These are phyloP conservation scores for Passiflora organensis DNA, from an alignment of 345 rosid genomes.

Conservation along the genomic window DNA sequence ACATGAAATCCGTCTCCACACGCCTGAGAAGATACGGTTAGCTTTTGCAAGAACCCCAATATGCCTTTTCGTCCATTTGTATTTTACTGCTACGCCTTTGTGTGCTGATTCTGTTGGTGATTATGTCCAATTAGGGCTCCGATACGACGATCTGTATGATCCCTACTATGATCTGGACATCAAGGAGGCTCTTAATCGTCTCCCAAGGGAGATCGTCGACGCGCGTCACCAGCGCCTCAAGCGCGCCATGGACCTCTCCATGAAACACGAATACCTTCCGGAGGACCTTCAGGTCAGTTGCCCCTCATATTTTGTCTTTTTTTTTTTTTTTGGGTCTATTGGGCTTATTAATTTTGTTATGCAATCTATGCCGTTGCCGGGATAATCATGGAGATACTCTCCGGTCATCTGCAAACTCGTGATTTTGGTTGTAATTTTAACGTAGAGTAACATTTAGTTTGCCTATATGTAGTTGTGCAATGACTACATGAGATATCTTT, in stretches of 20 bases:
- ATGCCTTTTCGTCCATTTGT: background rate
- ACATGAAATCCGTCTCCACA: slow-evolving; percentile 58
- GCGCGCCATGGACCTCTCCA: slow-evolving; percentile 97
- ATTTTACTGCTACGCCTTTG: no score
- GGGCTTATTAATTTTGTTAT: no score
- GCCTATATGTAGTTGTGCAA: no score
- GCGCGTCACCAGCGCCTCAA: slow-evolving; percentile 95
- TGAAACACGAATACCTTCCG: slow-evolving; percentile 95
- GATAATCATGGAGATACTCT: no score
- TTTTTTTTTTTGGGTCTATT: background rate
- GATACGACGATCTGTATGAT: slow-evolving; percentile 90
- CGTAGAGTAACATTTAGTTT: no score
- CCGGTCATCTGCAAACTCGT: background rate
- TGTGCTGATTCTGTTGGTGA: background rate
- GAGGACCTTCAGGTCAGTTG: slow-evolving; percentile 62
- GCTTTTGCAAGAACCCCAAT: slow-evolving; percentile 24
- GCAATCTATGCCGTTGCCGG: no score
- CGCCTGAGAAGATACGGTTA: slow-evolving; percentile 74
- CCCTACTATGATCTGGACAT: slow-evolving; percentile 76
- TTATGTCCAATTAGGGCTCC: slow-evolving; percentile 51
- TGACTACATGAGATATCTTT: no score
- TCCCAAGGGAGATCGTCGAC: slow-evolving; percentile 83
- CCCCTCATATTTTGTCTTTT: background rate
- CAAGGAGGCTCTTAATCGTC: slow-evolving; percentile 79
- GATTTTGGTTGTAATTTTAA: background rate